Percentiles rank a stretch among this genome's conserved stretches.
These are phyloP conservation scores for Cyclocybe aegerita DNA, from an alignment of 768 basidiomycete genomes.

Conservation along the genomic window DNA sequence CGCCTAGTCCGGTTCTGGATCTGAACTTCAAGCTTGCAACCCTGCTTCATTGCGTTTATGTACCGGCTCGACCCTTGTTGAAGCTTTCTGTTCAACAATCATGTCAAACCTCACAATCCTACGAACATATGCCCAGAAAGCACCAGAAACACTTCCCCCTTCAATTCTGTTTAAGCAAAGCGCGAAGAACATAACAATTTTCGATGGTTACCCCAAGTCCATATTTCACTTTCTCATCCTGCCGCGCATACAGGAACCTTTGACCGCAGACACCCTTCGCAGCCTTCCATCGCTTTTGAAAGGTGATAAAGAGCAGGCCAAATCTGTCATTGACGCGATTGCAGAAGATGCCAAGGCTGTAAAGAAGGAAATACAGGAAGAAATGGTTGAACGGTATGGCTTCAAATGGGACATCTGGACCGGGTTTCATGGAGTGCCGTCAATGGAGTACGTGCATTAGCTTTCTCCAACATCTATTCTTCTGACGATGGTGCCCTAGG, in stretches of 20 bases:
- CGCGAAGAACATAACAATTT: slow-evolving; percentile 58
- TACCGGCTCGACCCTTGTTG: not conserved
- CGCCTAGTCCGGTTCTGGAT: no score
- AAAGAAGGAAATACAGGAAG: slow-evolving; percentile 65
- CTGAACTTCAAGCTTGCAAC: no score
- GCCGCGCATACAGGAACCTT: slow-evolving; percentile 49
- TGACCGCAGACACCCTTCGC: slow-evolving; percentile 37
- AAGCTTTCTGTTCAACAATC: not conserved
- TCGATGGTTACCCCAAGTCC: slow-evolving; percentile 79
- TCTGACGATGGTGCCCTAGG: slow-evolving; percentile 31
- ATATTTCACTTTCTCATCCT: slow-evolving; percentile 87
- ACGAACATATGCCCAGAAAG: slow-evolving; percentile 56
- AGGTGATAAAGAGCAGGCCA: slow-evolving; percentile 52
- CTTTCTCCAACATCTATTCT: not conserved
- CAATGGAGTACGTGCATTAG: slow-evolving; percentile 69
- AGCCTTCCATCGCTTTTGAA: slow-evolving; percentile 57
- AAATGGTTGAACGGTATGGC: slow-evolving; percentile 76
- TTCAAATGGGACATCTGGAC: slow-evolving; percentile 77
- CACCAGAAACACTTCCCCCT: slow-evolving; percentile 53
- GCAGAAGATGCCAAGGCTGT: slow-evolving; percentile 55
- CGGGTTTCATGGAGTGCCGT: slow-evolving; percentile 85
- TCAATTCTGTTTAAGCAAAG: slow-evolving; percentile 61
- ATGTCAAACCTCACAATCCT: slow-evolving; percentile 56
- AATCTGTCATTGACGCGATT: slow-evolving; percentile 51
- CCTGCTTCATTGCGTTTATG: not conserved